Conservation (phyloP, 768 basidiomycete genomes). For the Lactifluus echinatus region DNA sequence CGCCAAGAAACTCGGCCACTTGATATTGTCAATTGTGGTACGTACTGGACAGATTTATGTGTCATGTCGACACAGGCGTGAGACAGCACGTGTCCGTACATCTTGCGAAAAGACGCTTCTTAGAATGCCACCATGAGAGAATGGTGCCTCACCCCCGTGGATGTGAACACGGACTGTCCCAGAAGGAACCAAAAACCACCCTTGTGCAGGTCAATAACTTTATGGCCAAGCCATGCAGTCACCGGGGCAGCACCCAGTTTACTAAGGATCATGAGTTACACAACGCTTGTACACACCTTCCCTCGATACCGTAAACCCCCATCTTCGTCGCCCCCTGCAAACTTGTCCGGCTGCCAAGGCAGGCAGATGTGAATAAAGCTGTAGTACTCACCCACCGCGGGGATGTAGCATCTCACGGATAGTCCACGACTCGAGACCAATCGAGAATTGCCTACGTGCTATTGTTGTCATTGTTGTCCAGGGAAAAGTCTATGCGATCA, state of each 20-base stretch:
- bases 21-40: not conserved
- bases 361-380: too few relatives aligned
- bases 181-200: conserved; percentile 34
- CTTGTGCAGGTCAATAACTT: conserved; percentile 34
- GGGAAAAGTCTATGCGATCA: not conserved
- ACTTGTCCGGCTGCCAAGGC: too few relatives aligned
- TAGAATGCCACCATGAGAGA: not conserved
- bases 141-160: conserved; percentile 26
- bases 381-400: too few relatives aligned
- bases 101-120: not conserved
- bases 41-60: not conserved
- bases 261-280: conserved; percentile 21
- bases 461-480: not conserved
- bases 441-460: not conserved
- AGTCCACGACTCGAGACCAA: not conserved
- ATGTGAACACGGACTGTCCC: conserved; percentile 32
- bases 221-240: conserved; percentile 31
- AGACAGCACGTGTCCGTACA: conserved; percentile 29
- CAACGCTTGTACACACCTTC: conserved; percentile 29
- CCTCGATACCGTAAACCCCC: conserved; percentile 40
- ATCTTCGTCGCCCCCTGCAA: conserved; percentile 30
- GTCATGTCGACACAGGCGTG: not conserved
- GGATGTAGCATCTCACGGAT: not conserved
- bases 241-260: conserved; percentile 40
- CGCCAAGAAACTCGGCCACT: not conserved